Base-by-base conservation (phyloP, 1,139 yeast species). In the Schwanniomyces etchellsii region DNA sequence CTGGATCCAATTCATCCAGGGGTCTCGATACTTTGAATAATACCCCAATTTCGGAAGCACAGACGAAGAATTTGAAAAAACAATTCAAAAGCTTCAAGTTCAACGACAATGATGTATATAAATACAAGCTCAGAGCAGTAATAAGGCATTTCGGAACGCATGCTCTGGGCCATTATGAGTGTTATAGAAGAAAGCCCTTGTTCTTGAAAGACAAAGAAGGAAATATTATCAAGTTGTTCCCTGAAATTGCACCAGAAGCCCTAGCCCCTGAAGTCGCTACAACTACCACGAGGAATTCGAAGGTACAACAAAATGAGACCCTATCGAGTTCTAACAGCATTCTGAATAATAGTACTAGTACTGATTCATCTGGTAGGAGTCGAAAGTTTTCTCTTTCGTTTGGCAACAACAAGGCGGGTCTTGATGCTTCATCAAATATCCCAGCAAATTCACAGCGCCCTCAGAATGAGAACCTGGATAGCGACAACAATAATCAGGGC, bases 121-220 rank as follows among this genome's bases (percentile, higher is more conserved):
- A 58, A 27, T 88, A 85, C 51, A 63, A 64, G 37, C 63, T 91
- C 23, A 72, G 70, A 40, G 84, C 96, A 1, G 63, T 86, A 42
- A 77, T 91, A 15, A 70, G 86, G 38, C 98, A 91, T 50, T 76
- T 79, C 31, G 98, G 97, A 0, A 78, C 93, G 1, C 97, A 91
- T 54, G 72, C 81, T 13, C 77, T 80, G 28, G 98, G 97, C 1
- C 98, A 91, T 50, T 91, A 84, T 47, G 93, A 83, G 46, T 81
- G 91, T 43, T 84, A 75, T 50, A 77, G 77, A 40, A 72, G 70
- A 28, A 84, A 84, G 47, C 89, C 91, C 2, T 54, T 71, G 7
- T 71, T 66, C 39, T 76, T 71, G 30, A 77, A 74, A 44, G 72
- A 70, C 38, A 51, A 41, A 16, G 70, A 66, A 2, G 74, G 74